Conservation (phyloP, 192 early-diverging fungal genomes). For the Coemansia javaensis region DNA sequence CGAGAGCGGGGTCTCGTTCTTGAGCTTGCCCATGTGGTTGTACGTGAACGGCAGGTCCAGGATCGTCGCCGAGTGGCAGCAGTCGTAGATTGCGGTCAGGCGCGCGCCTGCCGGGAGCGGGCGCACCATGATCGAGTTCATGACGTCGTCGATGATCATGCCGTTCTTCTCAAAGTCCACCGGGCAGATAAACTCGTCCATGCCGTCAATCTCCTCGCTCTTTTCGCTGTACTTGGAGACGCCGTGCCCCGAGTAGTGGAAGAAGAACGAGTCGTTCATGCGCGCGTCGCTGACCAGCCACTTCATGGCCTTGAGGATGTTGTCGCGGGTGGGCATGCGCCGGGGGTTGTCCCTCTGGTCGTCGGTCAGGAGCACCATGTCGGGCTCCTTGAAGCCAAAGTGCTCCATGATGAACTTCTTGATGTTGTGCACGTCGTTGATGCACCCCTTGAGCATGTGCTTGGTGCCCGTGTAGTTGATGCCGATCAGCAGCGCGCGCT, state of each 20-base stretch:
- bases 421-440: conserved; percentile 80
- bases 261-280: conserved; percentile 77
- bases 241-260: conserved; percentile 81
- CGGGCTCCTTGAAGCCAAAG: conserved; percentile 62
- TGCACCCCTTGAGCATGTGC: conserved; percentile 68
- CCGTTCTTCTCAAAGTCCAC: conserved; percentile 57
- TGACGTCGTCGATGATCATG: conserved; percentile 67
- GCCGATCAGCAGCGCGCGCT: conserved; percentile 83
- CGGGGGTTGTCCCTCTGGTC: conserved; percentile 60
- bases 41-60: conserved; percentile 79
- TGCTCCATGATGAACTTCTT: conserved; percentile 62
- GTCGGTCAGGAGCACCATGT: conserved; percentile 75
- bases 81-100: conserved; percentile 79
- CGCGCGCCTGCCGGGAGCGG: conserved; percentile 66
- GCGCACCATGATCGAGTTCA: conserved; percentile 71
- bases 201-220: conserved; percentile 75
- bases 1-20: conserved; percentile 49
- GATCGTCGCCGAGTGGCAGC: conserved; percentile 78
- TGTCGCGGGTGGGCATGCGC: conserved; percentile 65
- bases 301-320: conserved; percentile 69
- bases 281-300: conserved; percentile 74
- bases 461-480: conserved; percentile 79
- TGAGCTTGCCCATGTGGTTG: conserved; percentile 60
- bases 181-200: conserved; percentile 77
- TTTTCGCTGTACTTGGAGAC: conserved; percentile 53